Conservation (phyloP, 352 stramenopile genomes). For the Phytophthora capsici region DNA sequence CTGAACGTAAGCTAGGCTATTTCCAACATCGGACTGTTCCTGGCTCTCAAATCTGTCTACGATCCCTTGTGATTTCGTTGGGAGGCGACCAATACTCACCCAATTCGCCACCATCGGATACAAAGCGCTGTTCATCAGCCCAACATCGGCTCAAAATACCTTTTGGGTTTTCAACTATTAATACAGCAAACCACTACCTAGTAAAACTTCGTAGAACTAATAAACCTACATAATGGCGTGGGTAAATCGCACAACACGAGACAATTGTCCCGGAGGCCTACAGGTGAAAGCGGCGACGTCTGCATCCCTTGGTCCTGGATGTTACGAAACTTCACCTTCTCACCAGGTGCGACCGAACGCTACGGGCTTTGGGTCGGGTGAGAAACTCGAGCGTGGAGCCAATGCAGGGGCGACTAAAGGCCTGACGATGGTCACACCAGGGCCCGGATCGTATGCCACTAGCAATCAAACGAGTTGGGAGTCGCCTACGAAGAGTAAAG, state of each 20-base stretch:
- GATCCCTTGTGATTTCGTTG: conserved; percentile 62
- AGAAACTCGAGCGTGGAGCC: conserved; percentile 51
- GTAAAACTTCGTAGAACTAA: not conserved
- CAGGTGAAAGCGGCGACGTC: conserved; percentile 35
- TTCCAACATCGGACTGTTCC: conserved; percentile 61
- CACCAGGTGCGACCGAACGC: conserved; percentile 58
- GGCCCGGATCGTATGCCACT: conserved; percentile 54
- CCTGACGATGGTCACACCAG: conserved; percentile 59
- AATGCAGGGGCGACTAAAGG: conserved; percentile 42
- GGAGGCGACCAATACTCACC: conserved; percentile 71
- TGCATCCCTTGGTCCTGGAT: conserved; percentile 57
- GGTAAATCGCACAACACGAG: conserved; percentile 72
- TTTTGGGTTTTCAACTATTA: conserved; percentile 11
- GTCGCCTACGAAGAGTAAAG: conserved; percentile 59
- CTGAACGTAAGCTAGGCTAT: conserved; percentile 35
- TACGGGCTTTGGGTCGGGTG: conserved; percentile 60
- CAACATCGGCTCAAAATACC: conserved; percentile 54
- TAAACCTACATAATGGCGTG: conserved; percentile 55
- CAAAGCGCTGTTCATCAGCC: conserved; percentile 81
- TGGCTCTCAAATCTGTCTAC: conserved; percentile 53
- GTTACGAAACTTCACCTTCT: conserved; percentile 58
- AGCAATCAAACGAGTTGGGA: conserved; percentile 60
- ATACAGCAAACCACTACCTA: not conserved
- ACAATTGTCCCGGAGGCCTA: conserved; percentile 51
- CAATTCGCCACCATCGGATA: conserved; percentile 33